These are phyloP conservation scores for Pleurotus platypus DNA, from an alignment of 768 basidiomycete species.

Conservation along the genomic window DNA sequence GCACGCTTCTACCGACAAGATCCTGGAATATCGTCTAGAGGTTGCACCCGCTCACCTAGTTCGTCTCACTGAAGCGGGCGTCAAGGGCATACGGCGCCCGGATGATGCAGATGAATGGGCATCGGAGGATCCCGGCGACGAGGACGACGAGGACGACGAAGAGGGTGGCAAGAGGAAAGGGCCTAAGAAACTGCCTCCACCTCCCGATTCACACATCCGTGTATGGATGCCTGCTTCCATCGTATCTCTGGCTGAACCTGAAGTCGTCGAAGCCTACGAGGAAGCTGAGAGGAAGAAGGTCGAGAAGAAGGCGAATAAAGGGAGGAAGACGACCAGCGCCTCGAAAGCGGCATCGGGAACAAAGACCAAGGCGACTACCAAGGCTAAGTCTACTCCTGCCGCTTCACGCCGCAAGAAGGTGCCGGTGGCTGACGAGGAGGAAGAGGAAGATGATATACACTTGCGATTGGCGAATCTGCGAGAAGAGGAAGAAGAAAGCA, in stretches of 20 bases:
- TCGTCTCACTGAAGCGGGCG: constrained; percentile 57
- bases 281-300: constrained; percentile 42
- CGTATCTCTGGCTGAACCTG: constrained; percentile 63
- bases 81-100: constrained; percentile 56
- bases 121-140: constrained; percentile 39
- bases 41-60: constrained; percentile 68
- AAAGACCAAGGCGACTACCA: constrained; percentile 10
- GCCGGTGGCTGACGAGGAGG: not conserved
- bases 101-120: constrained; percentile 48
- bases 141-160: constrained; percentile 45
- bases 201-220: constrained; percentile 54
- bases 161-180: constrained; percentile 34
- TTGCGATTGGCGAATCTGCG: not conserved
- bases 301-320: constrained; percentile 48
- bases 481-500: constrained; percentile 8
- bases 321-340: constrained; percentile 10
- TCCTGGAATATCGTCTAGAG: constrained; percentile 79
- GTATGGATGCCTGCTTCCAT: constrained; percentile 86
- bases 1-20: constrained; percentile 68
- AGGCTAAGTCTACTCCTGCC: not conserved
- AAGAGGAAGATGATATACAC: not conserved
- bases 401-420: not conserved
- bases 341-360: constrained; percentile 13
- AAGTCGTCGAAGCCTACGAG: constrained; percentile 61
- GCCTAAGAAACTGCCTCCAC: constrained; percentile 33